Conservation (phyloP, 768 basidiomycete species). For the Rhizopogon roseolus region DNA sequence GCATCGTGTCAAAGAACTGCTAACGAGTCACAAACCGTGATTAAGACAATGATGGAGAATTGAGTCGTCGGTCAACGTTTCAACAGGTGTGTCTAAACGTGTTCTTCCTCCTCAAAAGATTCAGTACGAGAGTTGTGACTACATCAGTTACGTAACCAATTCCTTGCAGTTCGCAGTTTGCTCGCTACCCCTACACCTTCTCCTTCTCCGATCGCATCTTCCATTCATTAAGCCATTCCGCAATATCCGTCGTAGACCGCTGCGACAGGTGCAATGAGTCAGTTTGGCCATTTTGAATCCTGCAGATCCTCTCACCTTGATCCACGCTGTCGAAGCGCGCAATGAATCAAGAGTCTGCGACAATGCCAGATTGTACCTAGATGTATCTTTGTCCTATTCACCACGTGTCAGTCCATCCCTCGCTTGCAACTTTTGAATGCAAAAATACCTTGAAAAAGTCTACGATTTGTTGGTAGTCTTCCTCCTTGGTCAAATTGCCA, state of each 20-base stretch:
- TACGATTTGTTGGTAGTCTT: slow-evolving; percentile 58
- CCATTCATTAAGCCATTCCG: slow-evolving; percentile 47
- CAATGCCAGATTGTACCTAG: slow-evolving; percentile 61
- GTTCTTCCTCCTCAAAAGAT: background rate
- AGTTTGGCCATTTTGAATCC: slow-evolving; percentile 1
- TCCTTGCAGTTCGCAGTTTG: background rate
- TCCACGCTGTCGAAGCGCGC: slow-evolving; percentile 52
- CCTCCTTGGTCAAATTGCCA: slow-evolving; percentile 52
- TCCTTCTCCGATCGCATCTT: background rate
- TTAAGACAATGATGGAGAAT: no score
- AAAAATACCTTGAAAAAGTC: slow-evolving; percentile 70
- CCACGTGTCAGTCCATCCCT: slow-evolving; percentile 5
- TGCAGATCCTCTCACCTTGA: slow-evolving; percentile 40
- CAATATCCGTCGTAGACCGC: slow-evolving; percentile 57
- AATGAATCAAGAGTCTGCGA: slow-evolving; percentile 69
- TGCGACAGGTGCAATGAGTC: slow-evolving; percentile 15
- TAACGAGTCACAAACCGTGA: no score
- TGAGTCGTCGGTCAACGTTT: background rate
- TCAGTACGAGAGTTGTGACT: background rate
- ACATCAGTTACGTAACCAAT: slow-evolving; percentile 1
- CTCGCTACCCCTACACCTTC: background rate
- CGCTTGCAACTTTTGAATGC: slow-evolving; percentile 3
- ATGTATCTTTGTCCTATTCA: slow-evolving; percentile 56
- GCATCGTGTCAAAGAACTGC: slow-evolving; percentile 12
- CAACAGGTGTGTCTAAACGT: background rate